Evolutionary conservation across 306 rosid species (phyloP).

Genomic region (Glycyrrhiza uralensis): DNA sequence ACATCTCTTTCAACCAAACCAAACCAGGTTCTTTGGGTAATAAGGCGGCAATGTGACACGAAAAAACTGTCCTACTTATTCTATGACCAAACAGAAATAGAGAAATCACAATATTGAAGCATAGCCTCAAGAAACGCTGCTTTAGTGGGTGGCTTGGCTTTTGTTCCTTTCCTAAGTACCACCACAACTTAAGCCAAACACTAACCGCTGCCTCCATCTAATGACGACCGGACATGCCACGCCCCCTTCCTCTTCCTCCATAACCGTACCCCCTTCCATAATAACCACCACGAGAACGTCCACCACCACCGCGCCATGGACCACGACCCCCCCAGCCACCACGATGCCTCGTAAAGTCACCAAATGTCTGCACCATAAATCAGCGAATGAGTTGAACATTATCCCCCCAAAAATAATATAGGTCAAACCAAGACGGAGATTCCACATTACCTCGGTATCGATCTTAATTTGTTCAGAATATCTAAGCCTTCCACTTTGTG

Average conservation of each 20-base stretch:
- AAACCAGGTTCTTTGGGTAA: conserved; percentile 23
- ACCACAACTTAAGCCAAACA: conserved; percentile 23
- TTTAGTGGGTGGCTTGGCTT: conserved; percentile 29
- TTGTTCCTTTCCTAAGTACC: not conserved
- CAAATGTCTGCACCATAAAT: conserved; percentile 49
- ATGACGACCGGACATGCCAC: conserved; percentile 23
- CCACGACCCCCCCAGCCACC: conserved; percentile 55
- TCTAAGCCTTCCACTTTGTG: conserved; percentile 45
- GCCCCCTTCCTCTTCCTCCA: conserved; percentile 50
- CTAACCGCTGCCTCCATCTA: conserved; percentile 26
- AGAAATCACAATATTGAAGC: conserved; percentile 21
- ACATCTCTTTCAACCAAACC: not conserved
- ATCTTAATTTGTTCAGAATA: conserved; percentile 52
- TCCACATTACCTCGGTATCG: conserved; percentile 45
- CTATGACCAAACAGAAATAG: conserved; percentile 15
- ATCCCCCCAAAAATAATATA: not conserved
- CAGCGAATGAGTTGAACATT: not conserved
- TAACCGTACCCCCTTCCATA: conserved; percentile 55
- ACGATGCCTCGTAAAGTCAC: conserved; percentile 40
- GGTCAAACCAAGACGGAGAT: not conserved
- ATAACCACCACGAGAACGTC: conserved; percentile 44
- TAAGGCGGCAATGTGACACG: not conserved
- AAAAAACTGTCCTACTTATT: conserved; percentile 30
- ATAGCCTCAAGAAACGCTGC: conserved; percentile 12
- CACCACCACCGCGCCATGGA: conserved; percentile 41